Percentiles rank a stretch among this genome's conserved stretches.
Conservation (phyloP, 176 grass and related monocot genomes). For the Phyllostachys edulis region DNA sequence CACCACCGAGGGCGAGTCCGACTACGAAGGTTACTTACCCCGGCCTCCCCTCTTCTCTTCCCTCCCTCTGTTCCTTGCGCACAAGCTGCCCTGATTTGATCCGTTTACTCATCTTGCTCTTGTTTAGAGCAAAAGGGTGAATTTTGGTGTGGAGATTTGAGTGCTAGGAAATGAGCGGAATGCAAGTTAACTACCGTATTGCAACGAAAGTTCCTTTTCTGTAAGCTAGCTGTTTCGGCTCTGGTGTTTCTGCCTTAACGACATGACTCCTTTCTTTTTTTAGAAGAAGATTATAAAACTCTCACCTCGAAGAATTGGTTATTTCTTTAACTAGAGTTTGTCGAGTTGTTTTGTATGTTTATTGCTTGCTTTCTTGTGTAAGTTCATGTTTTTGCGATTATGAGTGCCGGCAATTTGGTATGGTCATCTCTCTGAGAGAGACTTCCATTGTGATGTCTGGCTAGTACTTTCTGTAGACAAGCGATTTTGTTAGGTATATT, state of each 20-base stretch:
- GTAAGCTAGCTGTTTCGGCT: slow-evolving; percentile 36
- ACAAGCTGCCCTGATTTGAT: slow-evolving; percentile 22
- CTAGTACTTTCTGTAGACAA: background rate
- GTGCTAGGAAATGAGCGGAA: slow-evolving; percentile 12
- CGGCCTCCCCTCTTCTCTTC: background rate
- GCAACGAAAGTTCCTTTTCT: slow-evolving; percentile 38
- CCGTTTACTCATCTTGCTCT: background rate
- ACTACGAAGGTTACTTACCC: slow-evolving; percentile 56
- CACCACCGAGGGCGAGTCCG: slow-evolving; percentile 74
- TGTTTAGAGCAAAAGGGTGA: background rate
- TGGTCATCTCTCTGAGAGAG: background rate
- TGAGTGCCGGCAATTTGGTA: slow-evolving; percentile 2
- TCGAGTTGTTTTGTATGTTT: background rate
- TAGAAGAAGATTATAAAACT: background rate
- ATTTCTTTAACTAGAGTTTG: background rate
- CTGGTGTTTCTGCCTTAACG: background rate
- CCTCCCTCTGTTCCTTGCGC: background rate
- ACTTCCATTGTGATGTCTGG: background rate
- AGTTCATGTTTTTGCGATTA: background rate
- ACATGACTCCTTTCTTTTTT: background rate
- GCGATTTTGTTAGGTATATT: slow-evolving; percentile 21
- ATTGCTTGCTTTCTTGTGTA: background rate
- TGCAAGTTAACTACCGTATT: slow-evolving; percentile 3
- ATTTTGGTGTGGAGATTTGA: background rate
- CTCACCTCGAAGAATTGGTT: background rate